Percentiles rank a stretch among this genome's conserved stretches.
Conservation (phyloP, 129 eudicot genomes). For the Artemisia annua region DNA sequence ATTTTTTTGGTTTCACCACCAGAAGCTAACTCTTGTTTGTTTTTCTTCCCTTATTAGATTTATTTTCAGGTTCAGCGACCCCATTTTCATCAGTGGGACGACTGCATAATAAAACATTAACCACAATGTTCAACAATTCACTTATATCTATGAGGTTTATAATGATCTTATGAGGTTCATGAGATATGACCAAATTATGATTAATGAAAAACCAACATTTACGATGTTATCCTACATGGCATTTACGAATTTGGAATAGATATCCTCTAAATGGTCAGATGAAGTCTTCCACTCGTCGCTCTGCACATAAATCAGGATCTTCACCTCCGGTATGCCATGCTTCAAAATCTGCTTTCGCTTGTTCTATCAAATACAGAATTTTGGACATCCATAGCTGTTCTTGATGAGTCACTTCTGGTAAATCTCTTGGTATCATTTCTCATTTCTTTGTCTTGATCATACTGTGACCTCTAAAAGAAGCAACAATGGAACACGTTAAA, state of each 20-base stretch:
- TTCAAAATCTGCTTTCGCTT: no score
- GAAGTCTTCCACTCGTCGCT: conserved; percentile 52
- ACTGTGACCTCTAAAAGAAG: no score
- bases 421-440: no score
- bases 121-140: no score
- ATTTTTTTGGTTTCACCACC: conserved; percentile 24
- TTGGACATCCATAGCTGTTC: no score
- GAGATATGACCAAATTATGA: background rate
- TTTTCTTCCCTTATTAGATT: conserved; percentile 39
- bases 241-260: conserved; percentile 50
- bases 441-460: no score
- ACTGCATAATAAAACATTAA: conserved; percentile 26
- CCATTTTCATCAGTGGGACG: conserved; percentile 23
- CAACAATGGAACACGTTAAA: no score
- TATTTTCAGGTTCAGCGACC: conserved; percentile 30
- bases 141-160: no score
- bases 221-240: conserved; percentile 38
- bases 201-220: background rate
- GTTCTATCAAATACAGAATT: no score
- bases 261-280: conserved; percentile 56
- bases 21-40: conserved; percentile 25
- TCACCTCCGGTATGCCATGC: no score
- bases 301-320: conserved; percentile 38
- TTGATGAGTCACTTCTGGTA: no score
- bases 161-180: no score